Evolutionary conservation across 129 eudicot genomes (phyloP).

Genomic region (Artemisia annua): DNA sequence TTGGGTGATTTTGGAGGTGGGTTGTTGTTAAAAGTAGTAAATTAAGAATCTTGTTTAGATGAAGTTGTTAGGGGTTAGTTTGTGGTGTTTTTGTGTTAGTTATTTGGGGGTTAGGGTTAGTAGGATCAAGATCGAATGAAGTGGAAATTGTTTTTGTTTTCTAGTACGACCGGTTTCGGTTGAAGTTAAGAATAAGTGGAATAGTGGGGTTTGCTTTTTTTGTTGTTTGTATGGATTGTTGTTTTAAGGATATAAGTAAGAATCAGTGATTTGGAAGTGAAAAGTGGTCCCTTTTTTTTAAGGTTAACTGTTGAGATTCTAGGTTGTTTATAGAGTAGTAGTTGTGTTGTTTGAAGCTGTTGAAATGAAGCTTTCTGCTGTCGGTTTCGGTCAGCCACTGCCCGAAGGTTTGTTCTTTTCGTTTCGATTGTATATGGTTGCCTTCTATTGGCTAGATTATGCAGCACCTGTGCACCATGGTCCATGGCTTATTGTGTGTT

Average conservation of each 20-base stretch:
- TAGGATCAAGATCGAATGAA: conserved; percentile 51
- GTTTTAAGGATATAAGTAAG: conserved; percentile 22
- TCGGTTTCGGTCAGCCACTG: conserved; percentile 67
- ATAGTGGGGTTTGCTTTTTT: conserved; percentile 33
- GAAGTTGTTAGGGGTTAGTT: conserved; percentile 23
- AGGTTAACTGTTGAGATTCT: conserved; percentile 36
- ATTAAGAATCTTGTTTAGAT: conserved; percentile 16
- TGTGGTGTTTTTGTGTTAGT: neutral
- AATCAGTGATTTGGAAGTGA: conserved; percentile 27
- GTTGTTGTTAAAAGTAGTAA: conserved; percentile 1
- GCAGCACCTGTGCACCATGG: neutral
- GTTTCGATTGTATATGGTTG: neutral
- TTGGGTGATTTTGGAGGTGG: conserved; percentile 17
- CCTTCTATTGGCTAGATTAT: neutral
- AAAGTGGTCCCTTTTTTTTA: conserved; percentile 38
- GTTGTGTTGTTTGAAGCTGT: conserved; percentile 28
- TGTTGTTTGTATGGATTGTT: conserved; percentile 37
- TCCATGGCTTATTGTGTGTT: neutral
- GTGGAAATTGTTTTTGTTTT: conserved; percentile 47
- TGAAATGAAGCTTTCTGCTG: conserved; percentile 60
- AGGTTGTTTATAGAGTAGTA: conserved; percentile 30
- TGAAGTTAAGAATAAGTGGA: conserved; percentile 32
- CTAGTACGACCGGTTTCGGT: conserved; percentile 55
- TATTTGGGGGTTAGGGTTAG: conserved; percentile 43
- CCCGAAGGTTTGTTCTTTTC: conserved; percentile 54